phyloP scores from a whole-genome alignment of 306 rosid species.

The Alnus rubra region DNA sequence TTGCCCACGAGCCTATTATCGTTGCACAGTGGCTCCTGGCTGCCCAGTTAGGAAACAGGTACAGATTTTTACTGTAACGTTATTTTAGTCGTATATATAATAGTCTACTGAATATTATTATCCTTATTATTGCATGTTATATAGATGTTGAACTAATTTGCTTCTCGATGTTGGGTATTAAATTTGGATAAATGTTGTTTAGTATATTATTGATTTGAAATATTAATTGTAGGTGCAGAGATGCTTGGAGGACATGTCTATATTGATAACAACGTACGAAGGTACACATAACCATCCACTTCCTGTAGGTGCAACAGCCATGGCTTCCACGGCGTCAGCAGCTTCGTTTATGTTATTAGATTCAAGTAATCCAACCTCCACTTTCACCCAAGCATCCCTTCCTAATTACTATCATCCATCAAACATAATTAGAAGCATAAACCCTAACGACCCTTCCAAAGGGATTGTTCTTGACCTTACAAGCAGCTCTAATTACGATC shows the following conservation, averaged over 20 bases:
- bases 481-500: constrained; percentile 21
- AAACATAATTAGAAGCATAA: constrained; percentile 27
- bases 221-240: constrained; percentile 68
- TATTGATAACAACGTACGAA: constrained; percentile 91
- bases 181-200: too few relatives aligned
- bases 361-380: constrained; percentile 45
- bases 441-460: constrained; percentile 60
- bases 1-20: constrained; percentile 94
- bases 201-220: too few relatives aligned
- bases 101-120: too few relatives aligned
- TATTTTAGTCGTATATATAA: too few relatives aligned
- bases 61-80: neutral
- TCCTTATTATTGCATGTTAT: too few relatives aligned
- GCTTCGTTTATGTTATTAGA: constrained; percentile 70
- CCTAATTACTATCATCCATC: constrained; percentile 28
- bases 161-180: too few relatives aligned
- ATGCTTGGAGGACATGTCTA: constrained; percentile 93
- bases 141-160: too few relatives aligned
- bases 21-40: constrained; percentile 85
- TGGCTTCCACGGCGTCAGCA: constrained; percentile 78
- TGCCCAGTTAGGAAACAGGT: constrained; percentile 97
- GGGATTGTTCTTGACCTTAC: constrained; percentile 74
- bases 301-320: constrained; percentile 91
- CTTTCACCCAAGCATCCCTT: constrained; percentile 38
- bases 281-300: constrained; percentile 97